A percentile compares a stretch with the other conserved stretches of the same genome.
phyloP scores from a whole-genome alignment of 2,329 filamentous ascomycete genomes.

The Neurospora crassa region DNA sequence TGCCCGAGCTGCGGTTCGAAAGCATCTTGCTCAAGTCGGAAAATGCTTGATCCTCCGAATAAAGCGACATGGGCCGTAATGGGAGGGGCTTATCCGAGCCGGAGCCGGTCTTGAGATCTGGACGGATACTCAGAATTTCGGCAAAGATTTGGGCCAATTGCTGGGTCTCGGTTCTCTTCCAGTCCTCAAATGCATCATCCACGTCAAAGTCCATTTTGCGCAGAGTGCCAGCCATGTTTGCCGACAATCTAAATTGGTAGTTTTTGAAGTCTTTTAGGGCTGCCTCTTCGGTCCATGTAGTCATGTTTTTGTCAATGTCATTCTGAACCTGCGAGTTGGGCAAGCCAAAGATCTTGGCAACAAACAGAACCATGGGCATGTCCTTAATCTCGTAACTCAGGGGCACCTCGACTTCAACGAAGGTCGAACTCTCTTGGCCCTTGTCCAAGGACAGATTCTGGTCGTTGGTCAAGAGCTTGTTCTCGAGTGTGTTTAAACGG shows the following conservation, averaged over 20 bases:
- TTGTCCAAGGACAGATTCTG: conserved; percentile 68
- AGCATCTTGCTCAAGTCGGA: conserved; percentile 43
- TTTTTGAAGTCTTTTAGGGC: conserved; percentile 85
- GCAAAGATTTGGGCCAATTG: conserved; percentile 91
- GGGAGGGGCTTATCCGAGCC: conserved; percentile 50
- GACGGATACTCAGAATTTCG: conserved; percentile 77
- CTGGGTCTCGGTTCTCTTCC: conserved; percentile 82
- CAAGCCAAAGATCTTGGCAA: conserved; percentile 78
- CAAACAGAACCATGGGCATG: conserved; percentile 85
- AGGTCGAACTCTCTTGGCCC: conserved; percentile 51
- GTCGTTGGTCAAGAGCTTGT: conserved; percentile 87
- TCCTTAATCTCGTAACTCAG: conserved; percentile 90
- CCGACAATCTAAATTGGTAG: conserved; percentile 81
- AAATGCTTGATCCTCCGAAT: conserved; percentile 40
- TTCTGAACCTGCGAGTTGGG: conserved; percentile 71
- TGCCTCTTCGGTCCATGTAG: conserved; percentile 82
- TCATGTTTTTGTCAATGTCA: conserved; percentile 75
- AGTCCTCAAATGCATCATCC: conserved; percentile 78
- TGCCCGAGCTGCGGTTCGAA: conserved; percentile 33
- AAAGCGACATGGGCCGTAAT: conserved; percentile 37
- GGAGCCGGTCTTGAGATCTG: conserved; percentile 61
- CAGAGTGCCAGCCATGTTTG: conserved; percentile 68
- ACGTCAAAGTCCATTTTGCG: conserved; percentile 80
- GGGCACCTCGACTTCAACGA: conserved; percentile 73
- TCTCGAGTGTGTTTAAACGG: conserved; percentile 74